Evolutionary conservation across 176 grass and related monocot genomes (phyloP), one percentile per base, ranked within the genome.

Genomic region (Elaeis guineensis): DNA sequence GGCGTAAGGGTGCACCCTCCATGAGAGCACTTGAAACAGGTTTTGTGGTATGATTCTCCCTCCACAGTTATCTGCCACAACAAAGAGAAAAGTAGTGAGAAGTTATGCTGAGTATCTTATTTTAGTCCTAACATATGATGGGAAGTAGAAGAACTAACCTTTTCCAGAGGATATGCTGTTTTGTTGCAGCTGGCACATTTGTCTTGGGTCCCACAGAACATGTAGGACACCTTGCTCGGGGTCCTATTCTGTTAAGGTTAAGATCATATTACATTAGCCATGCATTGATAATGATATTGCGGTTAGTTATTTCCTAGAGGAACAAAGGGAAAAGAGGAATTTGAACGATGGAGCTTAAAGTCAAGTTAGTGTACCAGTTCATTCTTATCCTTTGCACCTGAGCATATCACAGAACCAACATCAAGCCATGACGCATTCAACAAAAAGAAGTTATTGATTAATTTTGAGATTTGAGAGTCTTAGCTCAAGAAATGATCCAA

Each of bases 1-100:
- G 86, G 85, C 2, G 91, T 95, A 24, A 95, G 71, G 57, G 76
- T 83, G 76, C 91, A 90, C 22, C 91, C 91, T 5, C 91, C 91
- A 24, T 90, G 74, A 14, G 91, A 90, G 72, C 91, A 95, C 58
- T 79, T 90, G 86, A 95, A 95, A 65, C 91, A 95, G 48, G 64
- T 82, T 68, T 87, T 95, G 61, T 95, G 91, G 74, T 95, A 95
- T 0, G 77, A 87, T 44, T 95, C 86, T 14, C 91, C 86, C 61
- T 95, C 91, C 65, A 95, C 17, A 7, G 65, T 72, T 60, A 95
- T 65, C 91, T 95, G 65, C 64, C 61, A 49, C 49, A n/a, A 66
- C 29, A 62, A 87, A 12, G 35, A 44, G 35, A 44, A 12, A 23
- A 44, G 14, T 1, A 12, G 35, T 44, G 35, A 44, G 35, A 9